Evolutionary conservation across 306 rosid genomes (phyloP), one percentile per base, ranked within the genome.

Genomic region (Inga oerstediana): DNA sequence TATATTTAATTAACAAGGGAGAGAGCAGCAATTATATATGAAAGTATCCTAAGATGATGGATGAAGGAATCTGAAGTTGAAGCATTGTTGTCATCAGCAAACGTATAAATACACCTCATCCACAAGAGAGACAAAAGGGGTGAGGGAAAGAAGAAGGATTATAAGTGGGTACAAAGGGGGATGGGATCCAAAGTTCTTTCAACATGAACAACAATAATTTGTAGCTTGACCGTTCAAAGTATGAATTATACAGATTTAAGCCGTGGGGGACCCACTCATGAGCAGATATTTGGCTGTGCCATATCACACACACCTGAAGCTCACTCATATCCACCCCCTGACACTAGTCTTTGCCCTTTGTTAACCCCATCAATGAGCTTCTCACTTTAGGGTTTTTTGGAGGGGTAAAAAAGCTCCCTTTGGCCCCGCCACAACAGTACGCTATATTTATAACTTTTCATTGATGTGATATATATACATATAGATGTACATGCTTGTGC

Each of bases 201-300:
- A 74, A 61, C 85, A 89, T 76, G 86, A 85, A 84, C 56, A 81
- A 62, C 80, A 90, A 93, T 94, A 62, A 94, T 94, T 82, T 91
- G 92, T 62, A 90, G 83, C 93, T 95, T 95, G 95, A 95, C 97
- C 97, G 39, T 95, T 95, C 97, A 93, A 94, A 91, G 81, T 9
- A 73, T 10, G 83, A 83, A 87, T 84, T 79, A 79, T 88, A 64
- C n/a, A 74, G 19, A 73, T 35, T 70, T 59, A 46, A 77, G 59
- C 61, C 17, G 17, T 7, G 16, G 7, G 76, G 90, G 91, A 70
- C 92, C 92, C 88, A 84, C 79, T 61, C 20, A 81, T 82, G n/a
- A 77, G 39, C 35, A 54, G 71, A 68, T 68, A 20, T 20, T 54
- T 16, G 61, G 52, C 71, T 44, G 68, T 54, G 34, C 67, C 52